Evolutionary conservation across 768 basidiomycete species (phyloP).

Genomic region (Mrakia hoshinonis): DNA sequence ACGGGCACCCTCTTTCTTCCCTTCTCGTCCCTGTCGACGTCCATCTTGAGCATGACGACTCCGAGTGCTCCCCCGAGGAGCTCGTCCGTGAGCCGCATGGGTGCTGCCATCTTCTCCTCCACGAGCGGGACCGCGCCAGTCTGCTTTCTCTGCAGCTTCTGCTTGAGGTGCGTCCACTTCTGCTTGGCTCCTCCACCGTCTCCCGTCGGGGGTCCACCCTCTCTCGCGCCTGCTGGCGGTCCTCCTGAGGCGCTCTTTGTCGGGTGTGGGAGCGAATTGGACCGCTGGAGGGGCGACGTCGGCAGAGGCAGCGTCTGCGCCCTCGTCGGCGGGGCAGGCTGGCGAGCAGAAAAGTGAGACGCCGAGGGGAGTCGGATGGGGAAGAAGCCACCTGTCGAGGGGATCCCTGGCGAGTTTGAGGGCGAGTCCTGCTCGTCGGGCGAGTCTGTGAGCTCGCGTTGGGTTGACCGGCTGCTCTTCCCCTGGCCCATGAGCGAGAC

Average conservation of each 20-base stretch:
- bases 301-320: constrained; percentile 10
- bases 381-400: background rate
- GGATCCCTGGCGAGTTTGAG: background rate
- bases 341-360: background rate
- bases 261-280: constrained; percentile 5
- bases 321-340: background rate
- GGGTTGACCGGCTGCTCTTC: background rate
- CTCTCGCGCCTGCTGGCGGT: background rate
- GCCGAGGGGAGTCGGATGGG: background rate
- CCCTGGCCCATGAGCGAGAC: background rate
- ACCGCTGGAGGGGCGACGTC: constrained; percentile 1
- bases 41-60: constrained; percentile 41
- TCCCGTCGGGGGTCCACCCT: background rate
- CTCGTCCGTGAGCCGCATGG: constrained; percentile 36
- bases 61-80: constrained; percentile 39
- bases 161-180: constrained; percentile 23
- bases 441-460: background rate
- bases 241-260: too few relatives aligned
- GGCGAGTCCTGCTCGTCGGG: background rate
- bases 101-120: background rate
- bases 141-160: constrained; percentile 17
- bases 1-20: constrained; percentile 41
- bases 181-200: background rate
- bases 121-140: constrained; percentile 4
- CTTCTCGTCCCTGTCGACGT: constrained; percentile 41